Conservation (phyloP, 768 basidiomycete genomes). For the Neoboletus subvelutipes region DNA sequence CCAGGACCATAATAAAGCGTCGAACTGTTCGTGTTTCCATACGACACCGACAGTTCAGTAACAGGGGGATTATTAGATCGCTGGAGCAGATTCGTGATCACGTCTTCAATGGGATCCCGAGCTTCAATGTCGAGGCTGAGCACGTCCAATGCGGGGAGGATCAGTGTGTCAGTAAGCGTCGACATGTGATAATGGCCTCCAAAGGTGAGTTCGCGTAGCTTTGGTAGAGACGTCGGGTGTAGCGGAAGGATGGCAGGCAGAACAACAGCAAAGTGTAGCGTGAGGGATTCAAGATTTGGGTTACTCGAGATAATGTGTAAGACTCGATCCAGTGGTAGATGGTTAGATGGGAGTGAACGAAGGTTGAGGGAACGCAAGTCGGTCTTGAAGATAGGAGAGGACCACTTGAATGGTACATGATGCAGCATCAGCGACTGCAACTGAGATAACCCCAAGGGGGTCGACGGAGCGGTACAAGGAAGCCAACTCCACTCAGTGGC, state of each 20-base stretch:
- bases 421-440: conserved; percentile 63
- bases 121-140: conserved; percentile 71
- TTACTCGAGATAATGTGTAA: conserved; percentile 64
- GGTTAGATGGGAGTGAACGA: conserved; percentile 60
- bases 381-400: conserved; percentile 66
- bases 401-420: conserved; percentile 76
- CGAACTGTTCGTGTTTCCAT: conserved; percentile 40
- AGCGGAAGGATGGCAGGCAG: conserved; percentile 65
- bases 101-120: conserved; percentile 73
- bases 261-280: conserved; percentile 62
- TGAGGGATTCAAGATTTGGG: conserved; percentile 52
- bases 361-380: conserved; percentile 60
- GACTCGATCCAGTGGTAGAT: conserved; percentile 66
- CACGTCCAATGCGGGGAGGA: conserved; percentile 54
- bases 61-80: conserved; percentile 61
- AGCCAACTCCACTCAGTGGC: conserved; percentile 73
- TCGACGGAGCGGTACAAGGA: conserved; percentile 46
- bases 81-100: conserved; percentile 57
- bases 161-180: conserved; percentile 59
- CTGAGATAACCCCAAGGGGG: conserved; percentile 40
- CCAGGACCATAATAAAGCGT: conserved; percentile 59
- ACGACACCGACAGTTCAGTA: conserved; percentile 60
- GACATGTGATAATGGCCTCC: conserved; percentile 68
- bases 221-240: conserved; percentile 48
- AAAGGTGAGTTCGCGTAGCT: conserved; percentile 54